Evolutionary conservation across 225 moss, liverwort and hornwort genomes (phyloP), one percentile per base, ranked within the genome.

Genomic region (Climacium dendroides): DNA sequence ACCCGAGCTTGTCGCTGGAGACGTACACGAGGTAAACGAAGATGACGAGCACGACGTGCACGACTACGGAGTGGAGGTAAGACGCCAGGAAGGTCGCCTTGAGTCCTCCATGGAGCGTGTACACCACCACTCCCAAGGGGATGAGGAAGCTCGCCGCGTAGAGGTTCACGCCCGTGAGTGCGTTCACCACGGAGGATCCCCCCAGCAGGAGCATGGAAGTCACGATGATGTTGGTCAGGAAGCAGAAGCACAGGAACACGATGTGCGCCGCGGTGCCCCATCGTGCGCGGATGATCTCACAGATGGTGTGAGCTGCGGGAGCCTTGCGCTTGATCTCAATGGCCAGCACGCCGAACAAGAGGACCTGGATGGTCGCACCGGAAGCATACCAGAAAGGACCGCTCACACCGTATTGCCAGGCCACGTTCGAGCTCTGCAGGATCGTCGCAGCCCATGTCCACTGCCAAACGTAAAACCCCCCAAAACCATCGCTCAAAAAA

Each of bases 371-470:
- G 1, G 91, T 89, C 32, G 98, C 98, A 58, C 98, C 98, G 10
- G 97, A 96, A 65, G 98, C 98, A 64, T 98, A 98, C 98, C 98
- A 98, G 89, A 98, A 98, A 26, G 98, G 98, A 26, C 98, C 98
- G 81, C 96, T 96, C 73, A 98, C 98, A 34, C 98, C 98, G 34
- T 98, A 98, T 73, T 98, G 86, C 98, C 98, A 98, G 2, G 98
- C 98, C 10, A 98, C 98, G 79, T 98, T 96, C 65, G 98, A 98
- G 83, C 96, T 96, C 88, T 98, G 98, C 71, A 98, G 73, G 20
- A 98, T 98, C 55, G 98, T 98, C 55, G 98, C 98, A n/a, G 98
- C 98, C 98, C 98, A 98, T 80, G 98, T 98, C 98, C 98, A 98
- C 98, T 98, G 96, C 91, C 85, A 85, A 47, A 77, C 7, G 52